Conservation (phyloP, 371 early-diverging fungal genomes). For the Apophysomyces ossiformis region DNA sequence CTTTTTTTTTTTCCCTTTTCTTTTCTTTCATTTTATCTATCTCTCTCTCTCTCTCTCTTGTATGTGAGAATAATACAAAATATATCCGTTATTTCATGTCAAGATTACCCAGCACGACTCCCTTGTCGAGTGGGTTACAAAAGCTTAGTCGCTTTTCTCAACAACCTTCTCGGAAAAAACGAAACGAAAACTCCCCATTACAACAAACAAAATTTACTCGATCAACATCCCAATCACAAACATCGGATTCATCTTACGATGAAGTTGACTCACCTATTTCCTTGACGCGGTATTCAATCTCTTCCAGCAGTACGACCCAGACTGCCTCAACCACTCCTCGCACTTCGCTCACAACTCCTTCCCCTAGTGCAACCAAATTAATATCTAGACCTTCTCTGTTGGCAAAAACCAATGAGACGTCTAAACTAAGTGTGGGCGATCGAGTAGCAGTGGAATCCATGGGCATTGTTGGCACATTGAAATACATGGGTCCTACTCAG, state of each 20-base stretch:
- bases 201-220: not conserved
- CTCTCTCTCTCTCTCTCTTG: not conserved
- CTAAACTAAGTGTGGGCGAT: constrained; percentile 46
- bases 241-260: not conserved
- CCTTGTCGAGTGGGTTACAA: constrained; percentile 10
- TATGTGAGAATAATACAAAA: not conserved
- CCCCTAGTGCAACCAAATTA: constrained; percentile 7
- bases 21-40: not conserved
- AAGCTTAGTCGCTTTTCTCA: constrained; percentile 6
- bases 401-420: not conserved
- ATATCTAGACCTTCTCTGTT: not conserved
- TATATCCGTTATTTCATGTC: not conserved
- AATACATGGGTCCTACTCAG: constrained; percentile 70
- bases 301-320: constrained; percentile 22
- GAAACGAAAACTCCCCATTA: not conserved
- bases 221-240: not conserved
- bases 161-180: constrained; percentile 5
- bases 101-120: constrained; percentile 10
- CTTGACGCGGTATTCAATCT: constrained; percentile 24
- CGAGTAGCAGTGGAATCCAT: constrained; percentile 64
- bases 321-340: constrained; percentile 25
- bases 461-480: constrained; percentile 63
- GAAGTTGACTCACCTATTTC: constrained; percentile 5
- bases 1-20: not conserved
- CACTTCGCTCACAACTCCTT: constrained; percentile 20